Conservation (phyloP, 345 rosid species). For the Boechera stricta region DNA sequence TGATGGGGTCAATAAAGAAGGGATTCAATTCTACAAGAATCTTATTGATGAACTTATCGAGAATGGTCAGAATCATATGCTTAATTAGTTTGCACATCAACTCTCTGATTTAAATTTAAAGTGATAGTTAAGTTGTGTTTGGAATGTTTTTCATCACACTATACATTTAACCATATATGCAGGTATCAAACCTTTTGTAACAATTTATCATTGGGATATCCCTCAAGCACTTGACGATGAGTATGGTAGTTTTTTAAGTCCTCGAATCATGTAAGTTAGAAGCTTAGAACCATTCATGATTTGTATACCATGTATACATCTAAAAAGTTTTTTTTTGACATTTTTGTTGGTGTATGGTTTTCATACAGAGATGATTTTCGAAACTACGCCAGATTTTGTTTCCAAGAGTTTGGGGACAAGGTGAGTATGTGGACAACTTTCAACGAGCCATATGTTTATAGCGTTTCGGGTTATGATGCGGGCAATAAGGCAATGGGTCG, state of each 20-base stretch:
- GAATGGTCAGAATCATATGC: slow-evolving; percentile 36
- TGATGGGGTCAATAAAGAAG: slow-evolving; percentile 44
- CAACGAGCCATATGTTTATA: slow-evolving; percentile 52
- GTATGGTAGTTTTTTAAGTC: slow-evolving; percentile 52
- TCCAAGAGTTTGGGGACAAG: slow-evolving; percentile 53
- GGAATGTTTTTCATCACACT: not conserved
- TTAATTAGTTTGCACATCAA: not conserved
- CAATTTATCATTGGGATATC: slow-evolving; percentile 54
- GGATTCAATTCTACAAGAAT: slow-evolving; percentile 50
- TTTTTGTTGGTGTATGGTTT: not conserved
- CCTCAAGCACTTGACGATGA: slow-evolving; percentile 54
- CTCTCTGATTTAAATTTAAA: not conserved
- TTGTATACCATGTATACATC: not conserved
- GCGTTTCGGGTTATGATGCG: slow-evolving; percentile 43
- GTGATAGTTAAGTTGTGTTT: not conserved
- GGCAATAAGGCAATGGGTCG: slow-evolving; percentile 48
- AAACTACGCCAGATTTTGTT: slow-evolving; percentile 45
- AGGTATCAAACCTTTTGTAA: slow-evolving; percentile 52
- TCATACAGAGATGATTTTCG: slow-evolving; percentile 40
- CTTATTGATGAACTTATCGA: slow-evolving; percentile 51
- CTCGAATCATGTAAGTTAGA: slow-evolving; percentile 46
- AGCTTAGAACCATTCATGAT: not conserved
- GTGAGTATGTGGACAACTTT: slow-evolving; percentile 58
- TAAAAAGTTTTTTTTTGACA: not conserved
- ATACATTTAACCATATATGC: not conserved